Evolutionary conservation across 495 filamentous ascomycete species (phyloP).

Genomic region (Daldinia childiae): DNA sequence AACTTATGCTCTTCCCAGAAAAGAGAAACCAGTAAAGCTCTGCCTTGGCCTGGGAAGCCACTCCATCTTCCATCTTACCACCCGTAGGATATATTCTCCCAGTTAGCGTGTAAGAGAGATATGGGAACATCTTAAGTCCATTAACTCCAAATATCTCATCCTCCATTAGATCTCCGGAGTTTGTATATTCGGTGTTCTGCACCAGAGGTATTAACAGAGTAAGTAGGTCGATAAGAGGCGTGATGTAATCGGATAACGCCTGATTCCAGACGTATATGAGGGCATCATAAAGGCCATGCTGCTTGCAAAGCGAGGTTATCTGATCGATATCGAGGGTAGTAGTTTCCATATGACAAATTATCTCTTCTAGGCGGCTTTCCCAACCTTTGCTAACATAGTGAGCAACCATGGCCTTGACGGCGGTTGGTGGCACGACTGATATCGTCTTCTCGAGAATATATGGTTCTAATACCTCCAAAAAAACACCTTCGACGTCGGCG

Average conservation of each 20-base stretch:
- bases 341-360: conserved; percentile 92
- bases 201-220: conserved; percentile 70
- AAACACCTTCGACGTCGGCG: conserved; percentile 72
- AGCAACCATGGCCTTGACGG: conserved; percentile 84
- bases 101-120: conserved; percentile 91
- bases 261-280: conserved; percentile 98
- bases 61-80: conserved; percentile 70
- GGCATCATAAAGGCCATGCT: conserved; percentile 91
- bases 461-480: conserved; percentile 85
- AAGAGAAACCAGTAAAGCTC: conserved; percentile 93
- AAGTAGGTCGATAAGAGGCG: conserved; percentile 86
- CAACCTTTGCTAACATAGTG: conserved; percentile 78
- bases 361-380: conserved; percentile 85
- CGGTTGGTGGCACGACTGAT: conserved; percentile 77
- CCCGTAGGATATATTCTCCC: conserved; percentile 91
- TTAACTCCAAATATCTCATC: conserved; percentile 66
- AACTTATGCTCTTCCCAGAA: conserved; percentile 75
- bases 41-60: conserved; percentile 79
- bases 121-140: conserved; percentile 92
- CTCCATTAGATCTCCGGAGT: conserved; percentile 54
- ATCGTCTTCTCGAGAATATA: conserved; percentile 83
- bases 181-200: conserved; percentile 58
- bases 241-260: conserved; percentile 86
- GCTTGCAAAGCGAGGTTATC: conserved; percentile 87
- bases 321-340: conserved; percentile 93